Evolutionary conservation across 768 basidiomycete genomes (phyloP).

Genomic region (Phlebiopsis gigantea): DNA sequence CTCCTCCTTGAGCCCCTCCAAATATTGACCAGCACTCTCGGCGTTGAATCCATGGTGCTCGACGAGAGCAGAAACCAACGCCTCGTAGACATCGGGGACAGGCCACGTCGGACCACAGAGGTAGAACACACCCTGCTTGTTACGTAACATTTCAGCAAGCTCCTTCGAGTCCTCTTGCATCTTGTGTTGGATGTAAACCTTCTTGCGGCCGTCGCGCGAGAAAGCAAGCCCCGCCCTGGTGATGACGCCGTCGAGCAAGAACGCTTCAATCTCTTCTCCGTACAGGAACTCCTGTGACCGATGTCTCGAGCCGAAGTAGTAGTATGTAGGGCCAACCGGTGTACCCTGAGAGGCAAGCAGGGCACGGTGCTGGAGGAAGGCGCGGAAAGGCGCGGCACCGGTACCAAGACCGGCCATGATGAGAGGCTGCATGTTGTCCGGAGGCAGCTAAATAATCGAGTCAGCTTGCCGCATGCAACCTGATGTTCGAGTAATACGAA

Average conservation of each 20-base stretch:
- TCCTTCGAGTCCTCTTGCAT: constrained; percentile 86
- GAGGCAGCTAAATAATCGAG: constrained; percentile 58
- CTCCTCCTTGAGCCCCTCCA: constrained; percentile 91
- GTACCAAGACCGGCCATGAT: constrained; percentile 99
- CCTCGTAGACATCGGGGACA: constrained; percentile 96
- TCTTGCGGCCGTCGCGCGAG: constrained; percentile 87
- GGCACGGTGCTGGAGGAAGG: constrained; percentile 95
- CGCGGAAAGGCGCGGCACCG: constrained; percentile 98
- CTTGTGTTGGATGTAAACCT: constrained; percentile 98
- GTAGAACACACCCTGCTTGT: constrained; percentile 83
- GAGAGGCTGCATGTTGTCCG: constrained; percentile 78
- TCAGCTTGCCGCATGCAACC: constrained; percentile 11
- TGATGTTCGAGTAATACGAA: constrained; percentile 27
- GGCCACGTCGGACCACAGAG: constrained; percentile 99
- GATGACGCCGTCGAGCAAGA: constrained; percentile 78
- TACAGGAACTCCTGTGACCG: constrained; percentile 96
- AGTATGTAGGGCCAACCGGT: constrained; percentile 87
- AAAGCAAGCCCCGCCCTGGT: constrained; percentile 92
- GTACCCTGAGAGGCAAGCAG: constrained; percentile 70
- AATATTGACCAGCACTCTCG: constrained; percentile 67
- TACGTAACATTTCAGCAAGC: constrained; percentile 69
- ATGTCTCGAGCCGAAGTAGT: constrained; percentile 98
- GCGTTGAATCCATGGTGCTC: constrained; percentile 62
- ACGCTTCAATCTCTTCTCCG: constrained; percentile 93
- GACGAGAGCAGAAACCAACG: constrained; percentile 76